A percentile compares a stretch with the other conserved stretches of the same genome.
Conservation (phyloP, 108 stramenopile genomes). For the Nitzschia palea region DNA sequence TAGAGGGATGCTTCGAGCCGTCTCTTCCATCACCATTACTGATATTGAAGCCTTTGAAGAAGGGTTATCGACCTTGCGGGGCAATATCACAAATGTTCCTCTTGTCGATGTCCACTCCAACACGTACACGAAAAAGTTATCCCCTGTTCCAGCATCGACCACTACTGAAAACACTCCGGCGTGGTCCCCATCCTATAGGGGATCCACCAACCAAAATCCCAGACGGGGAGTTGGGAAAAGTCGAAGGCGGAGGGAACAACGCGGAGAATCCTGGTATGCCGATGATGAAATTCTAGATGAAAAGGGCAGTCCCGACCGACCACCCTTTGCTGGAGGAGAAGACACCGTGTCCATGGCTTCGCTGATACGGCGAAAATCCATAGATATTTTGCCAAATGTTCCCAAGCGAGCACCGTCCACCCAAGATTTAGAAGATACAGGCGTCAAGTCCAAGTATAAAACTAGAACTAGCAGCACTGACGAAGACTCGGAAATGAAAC, state of each 20-base stretch:
- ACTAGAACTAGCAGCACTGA: not conserved
- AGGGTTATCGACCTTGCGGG: not conserved
- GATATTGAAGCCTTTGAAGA: conserved; percentile 7
- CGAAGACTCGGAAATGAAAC: conserved; percentile 5
- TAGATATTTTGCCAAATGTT: conserved; percentile 12
- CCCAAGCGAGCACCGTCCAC: not conserved
- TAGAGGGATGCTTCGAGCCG: conserved; percentile 11
- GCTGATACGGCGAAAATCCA: conserved; percentile 1
- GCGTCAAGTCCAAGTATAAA: not conserved
- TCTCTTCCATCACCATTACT: conserved; percentile 15
- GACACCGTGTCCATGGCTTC: not conserved
- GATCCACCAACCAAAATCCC: not conserved
- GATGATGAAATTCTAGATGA: not conserved
- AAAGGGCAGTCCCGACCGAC: not conserved
- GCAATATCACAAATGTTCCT: not conserved
- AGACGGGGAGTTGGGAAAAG: not conserved
- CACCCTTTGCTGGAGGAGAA: not conserved
- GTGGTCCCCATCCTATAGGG: not conserved
- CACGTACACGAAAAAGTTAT: not conserved
- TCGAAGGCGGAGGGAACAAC: not conserved
- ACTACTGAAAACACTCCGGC: not conserved
- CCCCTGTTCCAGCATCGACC: not conserved
- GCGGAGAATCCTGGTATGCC: not conserved
- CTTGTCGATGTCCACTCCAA: not conserved
- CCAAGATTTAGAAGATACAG: not conserved